Base-by-base conservation (phyloP, 2,329 filamentous ascomycete genomes). In the Lecanicillium sp. region DNA sequence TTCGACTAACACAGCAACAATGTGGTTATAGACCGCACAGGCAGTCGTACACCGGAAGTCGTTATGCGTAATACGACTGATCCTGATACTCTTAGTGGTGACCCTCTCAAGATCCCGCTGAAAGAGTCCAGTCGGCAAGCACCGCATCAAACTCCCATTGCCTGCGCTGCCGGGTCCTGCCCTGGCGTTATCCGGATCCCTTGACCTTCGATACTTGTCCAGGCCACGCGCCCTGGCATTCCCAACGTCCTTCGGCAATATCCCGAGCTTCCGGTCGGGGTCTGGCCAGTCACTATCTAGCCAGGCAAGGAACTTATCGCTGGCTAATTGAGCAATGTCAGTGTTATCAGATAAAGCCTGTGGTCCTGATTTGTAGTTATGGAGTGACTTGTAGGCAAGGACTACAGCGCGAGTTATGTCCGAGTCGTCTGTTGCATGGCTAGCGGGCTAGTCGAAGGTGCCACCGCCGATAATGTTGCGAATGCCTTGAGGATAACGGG, bases 71-170 rank as follows among this genome's bases (percentile, higher is more conserved):
- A 67, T 49, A 15, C 52, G 55, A 33, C 60, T 65, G 37, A 68
- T 60, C 3, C 52, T 51, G 5, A 55, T 40, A 30, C 57, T 59
- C 33, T 66, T 59, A 2, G 31, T 28, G 5, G 60, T 35, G 5
- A 59, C n/a, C 18, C 41, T 50, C 1, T 52, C 47, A 2, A 32
- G 34, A 12, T 59, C 52, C 0, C 10, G n/a, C 19, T 56, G 53
- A 35, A 70, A 68, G n/a, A 69, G 46, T 0, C 52, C 66, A 1
- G 65, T 70, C 0, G 67, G 59, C 2, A 71, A 53, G 42, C 67
- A 70, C 4, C 68, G 57, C 67, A 71, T 71, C 43, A 71, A 46
- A 25, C 60, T 65, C 3, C 68, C 66, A 36, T 71, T 69, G 10
- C 68, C 68, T 1, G 62, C 60, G 6, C 46, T 47, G 4, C 59